These are phyloP conservation scores for Bruguiera sexangula DNA, from an alignment of 345 rosid genomes.

Conservation along the genomic window DNA sequence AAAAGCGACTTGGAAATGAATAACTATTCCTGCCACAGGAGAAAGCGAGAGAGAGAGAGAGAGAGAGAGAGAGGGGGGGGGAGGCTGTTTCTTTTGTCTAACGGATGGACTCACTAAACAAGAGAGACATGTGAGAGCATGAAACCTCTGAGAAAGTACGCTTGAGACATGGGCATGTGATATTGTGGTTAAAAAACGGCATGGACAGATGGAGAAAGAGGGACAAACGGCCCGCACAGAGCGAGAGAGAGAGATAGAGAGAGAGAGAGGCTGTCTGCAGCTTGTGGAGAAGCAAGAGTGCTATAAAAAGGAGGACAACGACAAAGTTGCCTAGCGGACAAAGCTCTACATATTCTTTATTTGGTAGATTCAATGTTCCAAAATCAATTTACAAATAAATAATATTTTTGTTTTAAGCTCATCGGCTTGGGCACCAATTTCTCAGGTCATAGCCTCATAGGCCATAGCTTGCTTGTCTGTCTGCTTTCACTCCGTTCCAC, in stretches of 20 bases:
- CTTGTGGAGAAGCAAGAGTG: background rate
- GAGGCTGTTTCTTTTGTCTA: slow-evolving; percentile 14
- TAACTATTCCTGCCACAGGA: background rate
- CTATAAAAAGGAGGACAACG: background rate
- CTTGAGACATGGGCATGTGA: background rate
- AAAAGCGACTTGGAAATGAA: background rate
- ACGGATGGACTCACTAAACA: slow-evolving; percentile 25
- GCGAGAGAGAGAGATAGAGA: background rate
- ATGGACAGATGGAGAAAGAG: slow-evolving; percentile 5
- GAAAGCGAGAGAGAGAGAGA: background rate
- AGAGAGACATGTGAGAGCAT: background rate
- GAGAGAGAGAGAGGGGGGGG: background rate
- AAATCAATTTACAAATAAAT: too few species aligned
- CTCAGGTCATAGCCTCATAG: too few species aligned
- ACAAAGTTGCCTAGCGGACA: background rate
- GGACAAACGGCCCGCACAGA: background rate
- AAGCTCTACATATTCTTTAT: too few species aligned
- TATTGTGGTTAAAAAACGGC: background rate
- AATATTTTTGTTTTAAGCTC: too few species aligned
- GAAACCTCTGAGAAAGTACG: slow-evolving; percentile 15
- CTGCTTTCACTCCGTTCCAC: background rate
- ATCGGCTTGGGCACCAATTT: too few species aligned
- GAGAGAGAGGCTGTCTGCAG: background rate
- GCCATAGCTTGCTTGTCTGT: background rate
- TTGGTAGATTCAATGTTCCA: too few species aligned